Percentiles rank a stretch among this genome's conserved stretches.
phyloP scores from a whole-genome alignment of 495 filamentous ascomycete species.

The Talaromyces borbonicus region DNA sequence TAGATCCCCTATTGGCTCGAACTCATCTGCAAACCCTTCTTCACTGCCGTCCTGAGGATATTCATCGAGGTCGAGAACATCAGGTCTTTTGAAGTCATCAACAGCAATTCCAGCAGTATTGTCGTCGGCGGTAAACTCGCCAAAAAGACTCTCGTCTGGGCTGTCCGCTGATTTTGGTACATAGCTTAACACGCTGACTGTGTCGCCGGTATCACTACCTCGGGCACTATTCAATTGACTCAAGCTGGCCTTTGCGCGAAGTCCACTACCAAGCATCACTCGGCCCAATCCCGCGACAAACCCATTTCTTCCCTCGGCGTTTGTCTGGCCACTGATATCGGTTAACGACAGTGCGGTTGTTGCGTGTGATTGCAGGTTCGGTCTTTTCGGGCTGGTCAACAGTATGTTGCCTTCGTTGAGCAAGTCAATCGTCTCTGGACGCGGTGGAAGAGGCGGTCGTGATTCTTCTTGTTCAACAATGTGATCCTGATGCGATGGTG shows the following conservation, averaged over 20 bases:
- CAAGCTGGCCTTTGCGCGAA: constrained; percentile 33
- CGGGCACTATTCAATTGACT: constrained; percentile 37
- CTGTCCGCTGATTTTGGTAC: constrained; percentile 62
- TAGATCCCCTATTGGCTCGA: constrained; percentile 63
- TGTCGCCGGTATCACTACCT: constrained; percentile 62
- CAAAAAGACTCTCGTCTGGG: constrained; percentile 76
- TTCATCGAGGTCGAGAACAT: constrained; percentile 43
- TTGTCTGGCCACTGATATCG: constrained; percentile 64
- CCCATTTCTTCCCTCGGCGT: constrained; percentile 18
- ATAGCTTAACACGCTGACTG: constrained; percentile 74
- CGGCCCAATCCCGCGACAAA: constrained; percentile 1
- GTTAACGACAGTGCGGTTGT: constrained; percentile 76
- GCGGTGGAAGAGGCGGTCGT: constrained; percentile 60
- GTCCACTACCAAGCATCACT: constrained; percentile 10
- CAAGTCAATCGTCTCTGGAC: constrained; percentile 41
- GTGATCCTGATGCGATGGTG: neutral
- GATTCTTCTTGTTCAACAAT: constrained; percentile 25
- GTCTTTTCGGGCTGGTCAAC: constrained; percentile 15
- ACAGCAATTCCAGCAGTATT: constrained; percentile 15
- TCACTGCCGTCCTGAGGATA: constrained; percentile 45
- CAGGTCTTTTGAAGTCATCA: constrained; percentile 31
- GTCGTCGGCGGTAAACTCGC: constrained; percentile 47
- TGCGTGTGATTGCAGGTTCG: constrained; percentile 56
- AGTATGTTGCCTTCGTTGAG: constrained; percentile 29
- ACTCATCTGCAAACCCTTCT: constrained; percentile 62